Base-by-base conservation (phyloP, 768 basidiomycete species). In the Termitomyces sp. region DNA sequence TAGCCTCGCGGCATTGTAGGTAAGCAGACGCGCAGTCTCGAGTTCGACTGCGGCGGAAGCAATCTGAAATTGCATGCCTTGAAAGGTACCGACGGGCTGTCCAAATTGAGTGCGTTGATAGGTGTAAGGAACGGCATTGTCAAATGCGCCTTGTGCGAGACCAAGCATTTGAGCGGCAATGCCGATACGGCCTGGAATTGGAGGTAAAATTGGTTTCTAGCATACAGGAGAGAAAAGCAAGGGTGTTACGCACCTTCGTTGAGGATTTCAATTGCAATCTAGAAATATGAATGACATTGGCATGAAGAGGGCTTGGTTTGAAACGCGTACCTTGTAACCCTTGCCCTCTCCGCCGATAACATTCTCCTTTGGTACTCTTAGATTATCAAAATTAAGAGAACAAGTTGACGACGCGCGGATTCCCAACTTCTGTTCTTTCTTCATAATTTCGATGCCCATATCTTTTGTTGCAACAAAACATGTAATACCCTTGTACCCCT, bases 151-250 rank as follows among this genome's bases (percentile, higher is more conserved):
- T 68, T 98, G 95, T 2, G 97, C 97, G 33, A 98, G 86, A 16
- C 97, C 97, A 55, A 99, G 81, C 97, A 98, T 98, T 74, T 99
- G 97, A 0, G 93, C 96, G 18, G 96, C 97, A 62, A 98, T 98
- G 34, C 96, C 96, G 65, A 98, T 96, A 59, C 96, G 92, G 48
- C 61, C 18, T 24, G 22, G 34, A 46, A 41, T 6, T 6, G 39
- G 18, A 7, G 50, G 30, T 36, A 20, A 33, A 45, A 34, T 33
- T 30, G 30, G 44, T n/a, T 39, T 18, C n/a, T 9, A 31, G 48
- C 8, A 54, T 15, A 36, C 31, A 22, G n/a, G n/a, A 24, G 45
- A 11, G 16, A 11, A n/a, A 18, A 37, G 18, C 22, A 59, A 47
- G 8, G 4, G 6, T n/a, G 20, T 36, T 22, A 39, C 52, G 30